Percentiles rank a stretch among this genome's conserved stretches.
phyloP scores from a whole-genome alignment of 306 rosid species.

The Cicer pinnatifidum region DNA sequence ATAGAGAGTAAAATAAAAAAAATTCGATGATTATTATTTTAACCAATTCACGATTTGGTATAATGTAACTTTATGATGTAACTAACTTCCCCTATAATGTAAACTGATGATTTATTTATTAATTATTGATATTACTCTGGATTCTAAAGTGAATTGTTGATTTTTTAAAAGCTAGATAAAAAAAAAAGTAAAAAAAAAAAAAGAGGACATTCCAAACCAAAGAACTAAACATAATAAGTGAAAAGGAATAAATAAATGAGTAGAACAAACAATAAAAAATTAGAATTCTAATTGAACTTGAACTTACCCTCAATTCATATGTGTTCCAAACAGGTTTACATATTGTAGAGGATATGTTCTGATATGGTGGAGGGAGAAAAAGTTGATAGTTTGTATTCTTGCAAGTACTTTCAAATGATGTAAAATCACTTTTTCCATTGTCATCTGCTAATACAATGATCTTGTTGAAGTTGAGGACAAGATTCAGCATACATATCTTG shows the following conservation, averaged over 20 bases:
- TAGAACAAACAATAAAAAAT: constrained; percentile 11
- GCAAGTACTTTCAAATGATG: constrained; percentile 50
- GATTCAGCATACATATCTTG: constrained; percentile 49
- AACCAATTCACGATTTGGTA: too few species aligned
- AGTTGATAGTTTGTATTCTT: constrained; percentile 62
- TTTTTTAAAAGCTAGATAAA: not conserved
- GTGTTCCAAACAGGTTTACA: constrained; percentile 92
- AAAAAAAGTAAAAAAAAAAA: not conserved
- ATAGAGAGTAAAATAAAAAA: too few species aligned
- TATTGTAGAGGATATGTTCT: constrained; percentile 61
- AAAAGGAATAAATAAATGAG: not conserved
- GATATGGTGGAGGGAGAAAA: constrained; percentile 89
- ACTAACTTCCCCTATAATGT: too few species aligned
- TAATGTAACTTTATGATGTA: too few species aligned
- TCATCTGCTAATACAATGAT: constrained; percentile 47
- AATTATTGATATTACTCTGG: too few species aligned
- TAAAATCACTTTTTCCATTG: constrained; percentile 40
- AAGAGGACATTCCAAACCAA: not conserved
- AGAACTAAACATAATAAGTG: constrained; percentile 23
- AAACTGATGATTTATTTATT: too few species aligned
- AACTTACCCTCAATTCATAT: constrained; percentile 81
- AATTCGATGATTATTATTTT: too few species aligned
- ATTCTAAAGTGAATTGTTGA: too few species aligned
- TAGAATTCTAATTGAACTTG: constrained; percentile 17
- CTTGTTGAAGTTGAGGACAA: constrained; percentile 50